These are phyloP conservation scores for Orbilia oligospora DNA, from an alignment of 2,329 filamentous ascomycete genomes.

Conservation along the genomic window DNA sequence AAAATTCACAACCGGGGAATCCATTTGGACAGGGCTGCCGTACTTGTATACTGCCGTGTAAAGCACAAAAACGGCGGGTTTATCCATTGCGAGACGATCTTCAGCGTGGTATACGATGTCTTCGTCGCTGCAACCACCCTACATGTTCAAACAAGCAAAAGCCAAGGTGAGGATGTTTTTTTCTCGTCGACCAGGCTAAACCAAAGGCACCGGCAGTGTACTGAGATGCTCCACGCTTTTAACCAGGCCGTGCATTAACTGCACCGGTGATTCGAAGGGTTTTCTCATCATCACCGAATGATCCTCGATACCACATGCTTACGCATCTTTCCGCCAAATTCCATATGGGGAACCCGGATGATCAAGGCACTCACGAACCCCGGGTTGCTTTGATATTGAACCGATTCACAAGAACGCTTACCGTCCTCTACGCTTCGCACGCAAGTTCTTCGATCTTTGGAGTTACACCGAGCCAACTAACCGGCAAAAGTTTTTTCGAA, in stretches of 20 bases:
- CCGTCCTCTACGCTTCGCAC: conserved; percentile 88
- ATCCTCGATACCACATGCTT: conserved; percentile 91
- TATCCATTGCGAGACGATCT: conserved; percentile 88
- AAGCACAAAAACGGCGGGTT: conserved; percentile 78
- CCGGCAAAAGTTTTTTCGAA: conserved; percentile 86
- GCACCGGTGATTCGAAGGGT: conserved; percentile 83
- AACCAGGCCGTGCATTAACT: conserved; percentile 79
- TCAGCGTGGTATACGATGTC: conserved; percentile 89
- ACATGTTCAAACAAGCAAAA: conserved; percentile 78
- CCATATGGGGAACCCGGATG: conserved; percentile 70
- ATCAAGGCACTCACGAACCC: conserved; percentile 78
- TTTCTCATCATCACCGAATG: conserved; percentile 84
- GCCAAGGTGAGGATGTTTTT: conserved; percentile 78
- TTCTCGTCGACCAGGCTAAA: conserved; percentile 9
- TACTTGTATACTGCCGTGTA: conserved; percentile 83
- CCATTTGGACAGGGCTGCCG: conserved; percentile 84
- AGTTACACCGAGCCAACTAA: conserved; percentile 77
- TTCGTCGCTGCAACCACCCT: conserved; percentile 87
- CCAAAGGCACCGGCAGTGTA: conserved; percentile 15
- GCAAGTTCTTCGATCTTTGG: conserved; percentile 83
- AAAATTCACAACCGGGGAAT: conserved; percentile 81
- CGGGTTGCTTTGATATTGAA: conserved; percentile 88
- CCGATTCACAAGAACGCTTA: conserved; percentile 84
- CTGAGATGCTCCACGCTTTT: conserved; percentile 52
- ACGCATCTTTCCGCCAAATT: conserved; percentile 88